phyloP scores from a whole-genome alignment of 148 eudicot genomes.

The Heliosperma pusillum region DNA sequence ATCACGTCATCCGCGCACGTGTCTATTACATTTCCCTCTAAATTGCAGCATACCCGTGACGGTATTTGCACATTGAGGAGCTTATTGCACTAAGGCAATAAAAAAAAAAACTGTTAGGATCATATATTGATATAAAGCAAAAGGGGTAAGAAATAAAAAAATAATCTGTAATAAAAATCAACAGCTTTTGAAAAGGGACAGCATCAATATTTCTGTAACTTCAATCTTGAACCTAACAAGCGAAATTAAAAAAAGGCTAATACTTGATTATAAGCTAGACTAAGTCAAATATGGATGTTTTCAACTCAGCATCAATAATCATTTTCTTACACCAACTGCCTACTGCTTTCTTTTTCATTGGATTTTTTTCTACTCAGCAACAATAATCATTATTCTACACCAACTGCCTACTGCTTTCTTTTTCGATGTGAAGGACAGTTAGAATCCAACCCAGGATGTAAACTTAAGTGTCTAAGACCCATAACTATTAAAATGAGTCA shows the following conservation, averaged over 20 bases:
- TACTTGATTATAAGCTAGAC: no score
- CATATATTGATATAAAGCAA: constrained; percentile 10
- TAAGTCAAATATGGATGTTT: neutral
- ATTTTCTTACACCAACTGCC: neutral
- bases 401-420: neutral
- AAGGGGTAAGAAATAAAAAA: constrained; percentile 10
- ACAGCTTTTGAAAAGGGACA: constrained; percentile 2
- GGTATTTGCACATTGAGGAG: constrained; percentile 65
- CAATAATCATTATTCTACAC: neutral
- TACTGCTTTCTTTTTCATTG: neutral
- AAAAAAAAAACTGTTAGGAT: constrained; percentile 29
- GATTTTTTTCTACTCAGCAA: neutral
- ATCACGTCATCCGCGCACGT: constrained; percentile 42
- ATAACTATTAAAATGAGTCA: neutral
- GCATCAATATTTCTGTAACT: neutral
- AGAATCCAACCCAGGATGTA: neutral
- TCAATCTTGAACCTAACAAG: constrained; percentile 1
- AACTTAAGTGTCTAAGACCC: neutral
- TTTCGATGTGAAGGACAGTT: neutral
- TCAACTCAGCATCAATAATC: neutral
- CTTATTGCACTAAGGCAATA: constrained; percentile 67
- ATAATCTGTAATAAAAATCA: constrained; percentile 21
- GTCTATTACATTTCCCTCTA: constrained; percentile 67
- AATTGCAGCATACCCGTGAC: constrained; percentile 78
- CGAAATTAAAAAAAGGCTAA: neutral